Evolutionary conservation across 1,139 yeast genomes (phyloP).

Genomic region (Candida tropicalis): DNA sequence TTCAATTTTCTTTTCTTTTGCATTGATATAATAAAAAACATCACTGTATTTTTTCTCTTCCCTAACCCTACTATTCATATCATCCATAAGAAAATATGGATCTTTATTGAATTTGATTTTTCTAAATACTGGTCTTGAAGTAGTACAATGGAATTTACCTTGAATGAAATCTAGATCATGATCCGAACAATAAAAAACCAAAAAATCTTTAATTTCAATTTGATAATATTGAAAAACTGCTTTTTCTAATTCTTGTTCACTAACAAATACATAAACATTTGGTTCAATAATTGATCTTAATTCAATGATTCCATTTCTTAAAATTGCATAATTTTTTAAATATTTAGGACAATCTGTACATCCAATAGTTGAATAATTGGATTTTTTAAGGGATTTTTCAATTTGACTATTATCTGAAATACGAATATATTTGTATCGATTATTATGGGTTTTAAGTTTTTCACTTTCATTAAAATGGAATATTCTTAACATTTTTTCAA

Average conservation of each 20-base stretch:
- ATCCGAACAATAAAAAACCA: conserved; percentile 2
- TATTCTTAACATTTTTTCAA: conserved; percentile 5
- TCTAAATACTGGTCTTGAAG: background rate
- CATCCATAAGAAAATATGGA: conserved; percentile 1
- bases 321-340: conserved; percentile 2
- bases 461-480: background rate
- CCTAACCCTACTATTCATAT: background rate
- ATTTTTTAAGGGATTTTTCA: background rate
- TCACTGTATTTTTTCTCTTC: conserved; percentile 2
- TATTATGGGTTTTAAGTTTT: background rate
- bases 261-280: background rate
- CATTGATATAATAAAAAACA: conserved; percentile 2
- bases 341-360: conserved; percentile 2
- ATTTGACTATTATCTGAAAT: background rate
- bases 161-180: conserved; percentile 1
- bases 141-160: conserved; percentile 1
- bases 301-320: conserved; percentile 1
- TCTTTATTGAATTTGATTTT: conserved; percentile 1
- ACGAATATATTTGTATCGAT: conserved; percentile 2
- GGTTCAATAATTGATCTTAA: conserved; percentile 1
- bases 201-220: conserved; percentile 4
- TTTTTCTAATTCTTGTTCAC: conserved; percentile 4
- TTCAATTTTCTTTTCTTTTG: background rate
- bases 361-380: background rate
- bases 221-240: conserved; percentile 6